phyloP scores from a whole-genome alignment of 176 grass and related monocot genomes.

The Cymbopogon citratus region DNA sequence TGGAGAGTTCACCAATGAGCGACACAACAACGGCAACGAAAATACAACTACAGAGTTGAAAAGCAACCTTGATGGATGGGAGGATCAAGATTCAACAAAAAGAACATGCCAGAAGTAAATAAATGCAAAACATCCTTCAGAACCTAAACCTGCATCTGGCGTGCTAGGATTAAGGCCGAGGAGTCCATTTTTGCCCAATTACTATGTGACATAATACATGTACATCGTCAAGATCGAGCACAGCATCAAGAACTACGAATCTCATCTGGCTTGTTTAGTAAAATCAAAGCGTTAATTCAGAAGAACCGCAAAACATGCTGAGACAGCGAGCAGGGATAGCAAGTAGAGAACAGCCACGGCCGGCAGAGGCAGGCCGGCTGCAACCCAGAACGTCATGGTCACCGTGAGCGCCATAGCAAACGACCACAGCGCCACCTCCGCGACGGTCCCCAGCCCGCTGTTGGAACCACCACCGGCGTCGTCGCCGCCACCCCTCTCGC shows the following conservation, averaged over 20 bases:
- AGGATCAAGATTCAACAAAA: no score
- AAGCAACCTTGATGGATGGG: no score
- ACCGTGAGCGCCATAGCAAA: slow-evolving; percentile 32
- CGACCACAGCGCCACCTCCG: slow-evolving; percentile 15
- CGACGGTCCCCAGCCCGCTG: background rate
- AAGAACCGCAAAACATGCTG: slow-evolving; percentile 18
- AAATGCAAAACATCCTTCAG: background rate
- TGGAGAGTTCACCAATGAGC: background rate
- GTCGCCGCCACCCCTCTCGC: background rate
- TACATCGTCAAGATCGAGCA: background rate
- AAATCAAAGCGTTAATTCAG: background rate
- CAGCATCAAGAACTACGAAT: background rate
- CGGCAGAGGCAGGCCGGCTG: background rate
- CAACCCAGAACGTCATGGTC: slow-evolving; percentile 26
- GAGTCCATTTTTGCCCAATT: background rate
- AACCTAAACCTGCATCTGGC: background rate
- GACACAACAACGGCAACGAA: no score
- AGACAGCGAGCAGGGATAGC: background rate
- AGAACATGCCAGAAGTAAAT: background rate
- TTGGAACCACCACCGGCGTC: background rate
- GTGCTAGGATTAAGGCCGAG: no score
- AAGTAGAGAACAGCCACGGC: background rate
- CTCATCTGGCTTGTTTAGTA: background rate
- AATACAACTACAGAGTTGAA: no score
- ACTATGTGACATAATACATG: background rate